Evolutionary conservation across 441 rosid genomes (phyloP).

Genomic region (Aquilaria agallochum): DNA sequence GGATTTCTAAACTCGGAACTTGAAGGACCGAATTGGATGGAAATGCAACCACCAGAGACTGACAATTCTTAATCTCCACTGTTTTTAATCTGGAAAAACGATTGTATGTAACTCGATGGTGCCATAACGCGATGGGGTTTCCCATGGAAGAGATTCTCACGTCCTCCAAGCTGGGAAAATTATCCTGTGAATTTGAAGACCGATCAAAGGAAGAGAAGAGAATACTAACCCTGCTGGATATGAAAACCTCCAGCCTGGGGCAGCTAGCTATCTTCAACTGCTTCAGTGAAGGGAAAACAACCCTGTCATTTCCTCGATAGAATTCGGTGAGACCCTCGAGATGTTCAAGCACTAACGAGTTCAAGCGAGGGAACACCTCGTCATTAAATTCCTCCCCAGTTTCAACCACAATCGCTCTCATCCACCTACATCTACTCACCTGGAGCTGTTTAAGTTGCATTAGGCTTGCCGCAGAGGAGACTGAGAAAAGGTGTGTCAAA

Average conservation of each 20-base stretch:
- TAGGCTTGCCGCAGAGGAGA: slow-evolving; percentile 10
- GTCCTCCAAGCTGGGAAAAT: no score
- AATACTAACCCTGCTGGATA: no score
- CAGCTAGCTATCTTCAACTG: background rate
- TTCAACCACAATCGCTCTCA: background rate
- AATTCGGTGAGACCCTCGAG: slow-evolving; percentile 1
- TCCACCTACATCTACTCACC: background rate
- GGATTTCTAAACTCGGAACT: no score
- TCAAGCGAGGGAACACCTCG: slow-evolving; percentile 3
- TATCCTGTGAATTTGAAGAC: no score
- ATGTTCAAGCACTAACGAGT: background rate
- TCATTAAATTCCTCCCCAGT: background rate
- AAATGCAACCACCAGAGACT: no score
- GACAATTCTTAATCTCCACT: no score
- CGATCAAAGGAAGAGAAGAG: no score
- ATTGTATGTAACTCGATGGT: no score
- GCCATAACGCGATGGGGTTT: no score
- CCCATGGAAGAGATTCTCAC: no score
- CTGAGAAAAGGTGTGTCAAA: slow-evolving; percentile 8
- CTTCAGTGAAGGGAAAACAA: background rate
- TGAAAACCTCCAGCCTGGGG: background rate
- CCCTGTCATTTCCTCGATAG: background rate
- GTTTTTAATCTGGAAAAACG: no score
- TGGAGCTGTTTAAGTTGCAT: slow-evolving; percentile 11
- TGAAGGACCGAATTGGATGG: no score